Conservation (phyloP, 371 early-diverging fungal species). For the Funneliformis caledonium region DNA sequence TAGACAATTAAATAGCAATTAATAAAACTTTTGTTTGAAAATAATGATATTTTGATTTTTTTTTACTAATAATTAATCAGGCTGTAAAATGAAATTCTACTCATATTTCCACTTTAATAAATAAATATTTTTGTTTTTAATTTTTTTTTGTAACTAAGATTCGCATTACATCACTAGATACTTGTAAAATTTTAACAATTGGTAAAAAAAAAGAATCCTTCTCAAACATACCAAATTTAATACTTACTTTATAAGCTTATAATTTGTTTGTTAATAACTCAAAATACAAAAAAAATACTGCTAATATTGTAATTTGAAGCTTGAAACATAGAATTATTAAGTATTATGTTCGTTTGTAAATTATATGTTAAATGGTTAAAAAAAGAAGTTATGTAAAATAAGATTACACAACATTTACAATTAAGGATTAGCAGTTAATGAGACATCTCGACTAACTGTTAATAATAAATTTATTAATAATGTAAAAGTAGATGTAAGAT, state of each 20-base stretch:
- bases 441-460: neutral
- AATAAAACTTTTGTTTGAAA: neutral
- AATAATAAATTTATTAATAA: conserved; percentile 34
- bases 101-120: neutral
- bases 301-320: neutral
- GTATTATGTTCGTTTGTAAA: no score
- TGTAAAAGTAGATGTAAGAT: neutral
- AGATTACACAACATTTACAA: no score
- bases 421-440: no score
- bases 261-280: neutral
- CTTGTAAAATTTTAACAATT: neutral
- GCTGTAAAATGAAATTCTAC: neutral
- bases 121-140: neutral
- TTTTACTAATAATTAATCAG: neutral
- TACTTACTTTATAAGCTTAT: neutral
- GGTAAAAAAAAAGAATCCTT: no score
- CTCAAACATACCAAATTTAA: no score
- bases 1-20: neutral
- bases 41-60: neutral
- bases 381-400: no score
- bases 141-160: neutral
- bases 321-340: neutral
- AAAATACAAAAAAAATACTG: neutral
- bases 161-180: neutral
- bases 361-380: no score